phyloP scores from a whole-genome alignment of 176 grass and related monocot species.

The Triticum urartu region DNA sequence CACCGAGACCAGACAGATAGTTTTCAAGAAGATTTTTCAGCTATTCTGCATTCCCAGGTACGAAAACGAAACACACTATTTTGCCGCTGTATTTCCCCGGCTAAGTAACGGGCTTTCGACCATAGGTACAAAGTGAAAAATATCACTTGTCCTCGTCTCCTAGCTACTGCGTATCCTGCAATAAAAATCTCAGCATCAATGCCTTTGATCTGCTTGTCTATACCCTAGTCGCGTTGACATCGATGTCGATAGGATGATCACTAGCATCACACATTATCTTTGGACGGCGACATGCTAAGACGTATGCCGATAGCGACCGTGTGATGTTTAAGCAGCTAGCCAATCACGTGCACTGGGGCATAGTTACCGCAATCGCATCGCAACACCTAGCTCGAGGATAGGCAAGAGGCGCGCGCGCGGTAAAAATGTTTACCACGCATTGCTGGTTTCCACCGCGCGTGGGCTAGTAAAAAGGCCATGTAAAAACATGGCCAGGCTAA shows the following conservation, averaged over 20 bases:
- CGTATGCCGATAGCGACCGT: background rate
- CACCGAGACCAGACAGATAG: background rate
- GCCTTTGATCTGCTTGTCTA: slow-evolving; percentile 15
- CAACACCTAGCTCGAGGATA: background rate
- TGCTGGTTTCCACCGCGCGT: background rate
- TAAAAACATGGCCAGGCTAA: background rate
- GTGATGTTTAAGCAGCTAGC: background rate
- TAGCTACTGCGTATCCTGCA: background rate
- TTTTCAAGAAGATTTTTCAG: too few relatives aligned
- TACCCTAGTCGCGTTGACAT: background rate
- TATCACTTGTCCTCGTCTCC: background rate
- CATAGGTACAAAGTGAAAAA: background rate
- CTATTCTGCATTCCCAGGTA: too few relatives aligned
- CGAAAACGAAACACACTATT: too few relatives aligned
- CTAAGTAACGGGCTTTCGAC: too few relatives aligned
- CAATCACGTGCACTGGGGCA: background rate
- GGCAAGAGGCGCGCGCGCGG: background rate
- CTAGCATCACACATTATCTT: background rate
- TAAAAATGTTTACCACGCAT: slow-evolving; percentile 2
- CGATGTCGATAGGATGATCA: slow-evolving; percentile 13
- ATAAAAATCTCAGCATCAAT: slow-evolving; percentile 39
- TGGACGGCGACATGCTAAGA: slow-evolving; percentile 11
- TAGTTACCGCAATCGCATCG: background rate
- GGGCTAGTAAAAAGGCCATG: background rate
- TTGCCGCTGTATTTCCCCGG: too few relatives aligned